Evolutionary conservation across 345 rosid genomes (phyloP).

Genomic region (Sisymbrium altissimum): DNA sequence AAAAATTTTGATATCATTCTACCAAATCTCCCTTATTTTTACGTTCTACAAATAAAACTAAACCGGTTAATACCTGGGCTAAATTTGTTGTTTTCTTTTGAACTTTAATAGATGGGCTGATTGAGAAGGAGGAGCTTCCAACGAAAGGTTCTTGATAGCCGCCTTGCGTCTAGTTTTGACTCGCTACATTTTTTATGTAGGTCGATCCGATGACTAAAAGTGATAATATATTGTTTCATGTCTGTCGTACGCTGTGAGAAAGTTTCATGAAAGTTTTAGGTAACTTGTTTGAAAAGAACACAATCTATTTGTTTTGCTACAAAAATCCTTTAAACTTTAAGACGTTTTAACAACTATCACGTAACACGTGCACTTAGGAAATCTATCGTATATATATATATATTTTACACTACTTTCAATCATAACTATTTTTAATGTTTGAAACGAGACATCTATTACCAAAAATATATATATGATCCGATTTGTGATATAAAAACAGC

Average conservation of each 20-base stretch:
- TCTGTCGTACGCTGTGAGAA: not conserved
- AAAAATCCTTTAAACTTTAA: not conserved
- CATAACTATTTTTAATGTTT: not conserved
- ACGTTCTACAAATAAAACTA: no score
- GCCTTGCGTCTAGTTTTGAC: not conserved
- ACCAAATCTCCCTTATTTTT: no score
- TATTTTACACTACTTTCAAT: not conserved
- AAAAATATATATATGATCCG: not conserved
- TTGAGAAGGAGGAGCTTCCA: not conserved
- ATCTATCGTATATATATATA: not conserved
- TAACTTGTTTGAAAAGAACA: slow-evolving; percentile 1
- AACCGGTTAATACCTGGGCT: not conserved
- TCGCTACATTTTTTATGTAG: not conserved
- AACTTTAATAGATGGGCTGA: no score
- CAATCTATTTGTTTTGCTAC: not conserved
- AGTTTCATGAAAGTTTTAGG: not conserved
- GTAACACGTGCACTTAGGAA: not conserved
- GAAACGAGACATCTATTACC: not conserved
- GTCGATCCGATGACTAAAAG: not conserved
- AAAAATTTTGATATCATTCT: no score
- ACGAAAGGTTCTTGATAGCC: not conserved
- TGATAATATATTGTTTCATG: not conserved
- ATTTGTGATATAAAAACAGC: not conserved
- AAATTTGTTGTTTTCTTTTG: no score
- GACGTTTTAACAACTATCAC: not conserved